Evolutionary conservation across 495 filamentous ascomycete genomes (phyloP).

Genomic region (Aspergillus coremiiformis): DNA sequence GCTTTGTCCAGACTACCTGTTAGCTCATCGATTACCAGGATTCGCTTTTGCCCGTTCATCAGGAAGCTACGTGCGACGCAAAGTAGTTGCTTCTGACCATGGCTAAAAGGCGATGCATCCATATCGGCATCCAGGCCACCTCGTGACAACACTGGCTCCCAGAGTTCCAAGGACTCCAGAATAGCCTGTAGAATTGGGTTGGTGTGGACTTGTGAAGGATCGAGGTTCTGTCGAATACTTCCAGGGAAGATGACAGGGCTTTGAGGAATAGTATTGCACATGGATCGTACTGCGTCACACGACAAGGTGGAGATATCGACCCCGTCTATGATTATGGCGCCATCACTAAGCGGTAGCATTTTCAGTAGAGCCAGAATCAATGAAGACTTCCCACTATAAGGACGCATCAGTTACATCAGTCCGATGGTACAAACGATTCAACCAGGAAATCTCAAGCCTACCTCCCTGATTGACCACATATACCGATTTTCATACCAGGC

Average conservation of each 20-base stretch:
- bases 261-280: constrained; percentile 4
- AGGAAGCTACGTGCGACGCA: background rate
- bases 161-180: background rate
- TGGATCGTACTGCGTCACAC: background rate
- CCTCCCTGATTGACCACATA: background rate
- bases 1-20: no score
- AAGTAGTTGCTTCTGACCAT: background rate
- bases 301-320: constrained; percentile 22
- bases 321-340: constrained; percentile 29
- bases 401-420: background rate
- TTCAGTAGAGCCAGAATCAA: constrained; percentile 32
- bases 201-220: background rate
- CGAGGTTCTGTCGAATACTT: constrained; percentile 6
- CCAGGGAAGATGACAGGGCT: constrained; percentile 6
- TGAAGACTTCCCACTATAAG: constrained; percentile 28
- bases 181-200: background rate
- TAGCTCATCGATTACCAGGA: no score
- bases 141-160: background rate
- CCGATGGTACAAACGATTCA: no score
- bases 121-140: background rate
- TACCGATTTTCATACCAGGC: background rate
- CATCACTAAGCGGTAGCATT: constrained; percentile 24
- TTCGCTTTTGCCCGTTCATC: no score
- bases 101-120: background rate
- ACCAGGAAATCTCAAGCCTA: background rate